Evolutionary conservation across 345 rosid genomes (phyloP), one percentile per base, ranked within the genome.

Genomic region (Jatropha curcas): DNA sequence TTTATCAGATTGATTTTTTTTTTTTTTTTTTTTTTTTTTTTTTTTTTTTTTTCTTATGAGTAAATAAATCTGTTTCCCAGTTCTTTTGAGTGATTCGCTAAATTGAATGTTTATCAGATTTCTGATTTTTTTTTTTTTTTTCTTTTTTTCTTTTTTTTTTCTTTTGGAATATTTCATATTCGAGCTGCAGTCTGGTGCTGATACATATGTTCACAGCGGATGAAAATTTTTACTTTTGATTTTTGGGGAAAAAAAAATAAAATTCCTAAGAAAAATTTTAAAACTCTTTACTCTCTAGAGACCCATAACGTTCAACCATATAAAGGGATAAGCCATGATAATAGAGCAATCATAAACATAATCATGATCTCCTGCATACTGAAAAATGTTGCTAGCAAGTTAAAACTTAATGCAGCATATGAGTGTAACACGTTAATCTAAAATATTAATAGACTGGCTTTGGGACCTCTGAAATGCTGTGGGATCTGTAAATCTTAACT

Each of bases 391-490:
- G n/a, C 66, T 19, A 46, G 17, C 14, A 10, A 59, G 66, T n/a
- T 20, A 59, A 14, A 55, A 24, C 35, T 41, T 41, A 43, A 46
- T 46, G 57, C 11, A 25, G 25, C n/a, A n/a, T n/a, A n/a, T n/a
- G 7, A 22, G 7, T 17, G 10, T 35, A 1, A n/a, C 37, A 50
- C 31, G n/a, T 27, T 53, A 13, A 39, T 24, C 24, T 62, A n/a
- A n/a, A 41, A 11, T 10, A 13, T 65, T 45, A 22, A 65, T 28
- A 59, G 41, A 27, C 50, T 56, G 72, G 28, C 57, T 17, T n/a
- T n/a, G n/a, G 70, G 30, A n/a, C n/a, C 28, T 60, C 66, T 72
- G 33, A n/a, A n/a, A 70, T 74, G 39, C 65, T 76, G 56, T 68
- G 70, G 58, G 59, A 77, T 80, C 62, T 62, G 78, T 63, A n/a